Evolutionary conservation across 2,329 filamentous ascomycete genomes (phyloP), one percentile per base, ranked within the genome.

Genomic region (Diaporthe vaccinii): DNA sequence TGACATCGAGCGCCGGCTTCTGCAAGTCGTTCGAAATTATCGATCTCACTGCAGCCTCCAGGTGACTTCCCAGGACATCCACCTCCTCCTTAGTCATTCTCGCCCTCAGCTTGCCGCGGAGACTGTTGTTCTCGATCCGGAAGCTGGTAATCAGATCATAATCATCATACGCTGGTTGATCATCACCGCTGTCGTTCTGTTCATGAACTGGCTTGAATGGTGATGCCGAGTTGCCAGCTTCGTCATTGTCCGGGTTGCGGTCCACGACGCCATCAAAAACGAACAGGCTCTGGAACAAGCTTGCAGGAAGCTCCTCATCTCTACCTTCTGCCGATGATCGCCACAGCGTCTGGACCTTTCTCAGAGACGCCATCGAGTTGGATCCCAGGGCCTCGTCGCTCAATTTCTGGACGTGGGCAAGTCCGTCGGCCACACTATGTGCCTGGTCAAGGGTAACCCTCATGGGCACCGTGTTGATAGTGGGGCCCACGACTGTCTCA

Each of bases 131-230:
- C 12, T 77, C 74, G 61, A 80, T 79, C 10, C 69, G 77, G 73
- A 79, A 80, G 72, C 77, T 80, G 51, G 76, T 75, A 44, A 80
- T 80, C 12, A 80, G 36, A n/a, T 78, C 76, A 28, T 80, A 80
- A 31, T 80, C 79, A 55, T 80, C 79, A 61, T 78, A 80, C 4
- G 68, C 74, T 10, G 76, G 67, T 36, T 74, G 68, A 22, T 71
- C n/a, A 25, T 69, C 67, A 9, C 31, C 59, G 1, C 14, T 51
- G 10, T 59, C 44, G 62, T 25, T 17, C 17, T 70, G 51, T 25
- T 58, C 57, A 10, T 65, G 46, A 17, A 65, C 44, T 31, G 46
- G 46, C n/a, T 36, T 55, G 70, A 73, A 73, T 1, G 59, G 28
- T 15, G 65, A 20, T 20, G 15, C 44, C 9, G 53, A 51, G 25